Conservation (phyloP, 805 yeast species). For the Lachancea kluyveri region DNA sequence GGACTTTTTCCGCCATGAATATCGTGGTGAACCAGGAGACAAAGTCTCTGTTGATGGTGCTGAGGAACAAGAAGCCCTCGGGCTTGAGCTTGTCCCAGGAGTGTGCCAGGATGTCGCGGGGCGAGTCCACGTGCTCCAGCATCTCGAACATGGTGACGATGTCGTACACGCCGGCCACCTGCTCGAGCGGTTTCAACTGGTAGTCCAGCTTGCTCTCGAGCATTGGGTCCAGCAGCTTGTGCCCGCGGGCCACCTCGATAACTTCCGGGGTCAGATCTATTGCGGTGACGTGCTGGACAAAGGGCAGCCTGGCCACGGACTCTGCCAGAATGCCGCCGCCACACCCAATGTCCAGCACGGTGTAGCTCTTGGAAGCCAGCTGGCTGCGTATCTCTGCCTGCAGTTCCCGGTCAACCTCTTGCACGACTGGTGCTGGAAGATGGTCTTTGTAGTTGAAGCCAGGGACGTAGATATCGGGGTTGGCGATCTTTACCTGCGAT, state of each 20-base stretch:
- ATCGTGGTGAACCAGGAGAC: conserved; percentile 91
- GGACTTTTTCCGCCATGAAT: conserved; percentile 75
- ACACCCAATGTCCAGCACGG: conserved; percentile 86
- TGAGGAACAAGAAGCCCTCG: conserved; percentile 71
- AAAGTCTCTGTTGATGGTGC: conserved; percentile 87
- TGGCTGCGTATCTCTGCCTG: conserved; percentile 33
- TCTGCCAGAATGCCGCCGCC: conserved; percentile 97
- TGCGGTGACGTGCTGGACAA: conserved; percentile 62
- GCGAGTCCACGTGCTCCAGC: conserved; percentile 89
- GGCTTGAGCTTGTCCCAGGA: conserved; percentile 65
- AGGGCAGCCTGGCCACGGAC: conserved; percentile 70
- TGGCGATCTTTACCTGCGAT: conserved; percentile 18
- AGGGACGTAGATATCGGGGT: conserved; percentile 56
- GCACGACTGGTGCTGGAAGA: conserved; percentile 51
- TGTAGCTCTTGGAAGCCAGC: conserved; percentile 32
- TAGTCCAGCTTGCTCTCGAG: conserved; percentile 53
- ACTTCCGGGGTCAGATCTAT: conserved; percentile 85
- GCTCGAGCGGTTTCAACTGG: conserved; percentile 56
- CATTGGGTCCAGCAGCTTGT: conserved; percentile 59
- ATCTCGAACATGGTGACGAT: conserved; percentile 88
- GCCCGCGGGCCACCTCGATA: conserved; percentile 68
- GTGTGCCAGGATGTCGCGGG: conserved; percentile 61
- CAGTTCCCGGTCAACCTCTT: conserved; percentile 48
- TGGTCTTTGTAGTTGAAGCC: conserved; percentile 61
- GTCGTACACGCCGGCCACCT: conserved; percentile 50